Base-by-base conservation (phyloP, 495 filamentous ascomycete species). In the Podospora pseudocomata region DNA sequence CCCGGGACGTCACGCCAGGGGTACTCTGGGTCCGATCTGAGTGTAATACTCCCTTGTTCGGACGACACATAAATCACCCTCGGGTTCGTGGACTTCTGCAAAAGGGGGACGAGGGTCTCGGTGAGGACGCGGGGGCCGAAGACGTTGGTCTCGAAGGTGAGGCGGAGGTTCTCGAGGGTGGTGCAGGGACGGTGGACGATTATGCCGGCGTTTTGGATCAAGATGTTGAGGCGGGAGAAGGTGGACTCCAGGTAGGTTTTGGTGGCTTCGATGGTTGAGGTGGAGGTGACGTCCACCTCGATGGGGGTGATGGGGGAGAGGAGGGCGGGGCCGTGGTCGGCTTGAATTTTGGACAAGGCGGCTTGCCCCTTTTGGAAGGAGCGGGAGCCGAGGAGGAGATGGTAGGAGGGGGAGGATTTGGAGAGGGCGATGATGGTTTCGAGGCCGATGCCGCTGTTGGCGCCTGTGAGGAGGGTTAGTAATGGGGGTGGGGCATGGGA, bases 131-230 rank as follows among this genome's bases (percentile, higher is more conserved):
- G 74, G 0, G 81, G 80, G 13, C 82, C 80, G 30, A 81, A 77
- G 0, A 79, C 77, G 72, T 88, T 88, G 65, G 83, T 77, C 64
- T 84, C 79, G 77, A 85, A 86, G 13, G 80, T 77, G 19, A 75
- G 72, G 72, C 71, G 80, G 15, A 64, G 68, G 44, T 55, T 76
- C 66, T 49, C 66, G 7, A 71, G 32, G n/a, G 66, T 73, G 28
- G 78, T 75, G 59, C 16, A 39, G 27, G 61, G 57, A 20, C 71
- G 64, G 64, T 67, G 68, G 60, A 73, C 66, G 19, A 73, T 65
- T 44, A 78, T 76, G 30, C 81, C 82, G 3, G 82, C 83, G 63
- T 85, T 86, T 75, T 84, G 84, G 68, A 86, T 75, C 18, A 86
- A 74, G 4, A 77, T 76, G 69, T 86, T 84, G 0, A 86, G 57